Conservation (phyloP, 257 asterid genomes). For the Solanum rostratum region DNA sequence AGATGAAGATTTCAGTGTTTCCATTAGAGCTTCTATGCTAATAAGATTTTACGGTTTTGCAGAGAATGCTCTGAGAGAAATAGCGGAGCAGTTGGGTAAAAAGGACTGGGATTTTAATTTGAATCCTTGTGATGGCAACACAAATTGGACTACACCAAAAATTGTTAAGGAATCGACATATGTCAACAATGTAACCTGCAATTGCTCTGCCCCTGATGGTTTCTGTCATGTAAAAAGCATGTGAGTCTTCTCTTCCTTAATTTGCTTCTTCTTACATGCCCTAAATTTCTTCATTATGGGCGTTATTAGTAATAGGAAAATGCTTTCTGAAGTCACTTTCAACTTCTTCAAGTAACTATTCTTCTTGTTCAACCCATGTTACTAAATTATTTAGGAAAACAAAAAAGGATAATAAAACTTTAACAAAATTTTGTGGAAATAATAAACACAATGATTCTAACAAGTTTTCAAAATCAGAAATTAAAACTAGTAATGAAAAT, state of each 20-base stretch:
- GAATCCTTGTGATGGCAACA: constrained; percentile 3
- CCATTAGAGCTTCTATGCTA: neutral
- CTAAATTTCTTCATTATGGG: neutral
- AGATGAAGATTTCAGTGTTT: neutral
- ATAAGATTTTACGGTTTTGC: neutral
- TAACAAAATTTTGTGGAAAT: too few relatives aligned
- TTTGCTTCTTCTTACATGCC: neutral
- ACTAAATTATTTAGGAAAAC: too few relatives aligned
- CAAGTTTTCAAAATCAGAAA: too few relatives aligned
- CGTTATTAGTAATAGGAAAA: neutral
- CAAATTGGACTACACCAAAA: neutral
- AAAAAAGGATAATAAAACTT: too few relatives aligned
- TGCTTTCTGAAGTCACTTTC: neutral
- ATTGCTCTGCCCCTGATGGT: constrained; percentile 3
- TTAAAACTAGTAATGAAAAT: too few relatives aligned
- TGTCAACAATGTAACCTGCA: constrained; percentile 4
- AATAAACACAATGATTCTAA: too few relatives aligned
- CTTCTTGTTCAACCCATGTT: too few relatives aligned
- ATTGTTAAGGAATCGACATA: neutral
- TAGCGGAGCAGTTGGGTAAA: constrained; percentile 8
- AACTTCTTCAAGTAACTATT: neutral
- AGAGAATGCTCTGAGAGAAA: constrained; percentile 9
- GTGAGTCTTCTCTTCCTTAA: constrained; percentile 6
- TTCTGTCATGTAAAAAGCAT: constrained; percentile 20
- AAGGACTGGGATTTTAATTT: constrained; percentile 10